Base-by-base conservation (phyloP, 2,329 filamentous ascomycete genomes). In the Fusarium tupiense region DNA sequence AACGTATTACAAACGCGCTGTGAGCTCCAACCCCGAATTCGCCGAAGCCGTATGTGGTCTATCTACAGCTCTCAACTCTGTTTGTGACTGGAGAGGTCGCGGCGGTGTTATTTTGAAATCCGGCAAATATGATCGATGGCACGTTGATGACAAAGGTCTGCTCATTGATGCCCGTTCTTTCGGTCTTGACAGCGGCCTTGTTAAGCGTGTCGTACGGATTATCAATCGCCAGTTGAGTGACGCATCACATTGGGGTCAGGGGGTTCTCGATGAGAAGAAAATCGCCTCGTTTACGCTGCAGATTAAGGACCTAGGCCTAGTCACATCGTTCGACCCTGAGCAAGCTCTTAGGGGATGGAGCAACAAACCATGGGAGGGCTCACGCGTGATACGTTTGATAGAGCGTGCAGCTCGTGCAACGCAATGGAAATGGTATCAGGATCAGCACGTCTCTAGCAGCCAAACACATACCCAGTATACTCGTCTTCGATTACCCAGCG, bases 1-100 rank as follows among this genome's bases (percentile, higher is more conserved):
- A 68, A 85, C 86, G 33, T 98, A 97, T 81, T 99, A 99, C 85
- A 94, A 91, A 78, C 91, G 95, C 73, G 96, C 96, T 44, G 96
- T 99, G 16, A 88, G 89, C 40, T 91, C 95, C n/a, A 99, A 96
- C 76, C 96, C 96, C 0, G 93, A 97, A 40, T 99, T 99, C 83
- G 94, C 96, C 3, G 96, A 99, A 84, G 96, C 96, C 12, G 96
- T 99, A 1, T 99, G 96, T 82, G 96, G 96, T 13, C 88, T 99
- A 60, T 95, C 95, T 4, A 98, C 97, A 67, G 96, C 96, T 4
- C 86, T 99, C 59, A 98, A 98, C 80, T 98, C 96, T 12, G 95
- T 99, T 11, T 99, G 96, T 81, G 93, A 96, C 79, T 99, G 96
- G 96, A 89, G 90, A 78, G 94, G 94, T 37, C 91, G 96, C 72